Percentiles rank a stretch among this genome's conserved stretches.
Conservation (phyloP, 441 rosid genomes). For the Populus hybrid region DNA sequence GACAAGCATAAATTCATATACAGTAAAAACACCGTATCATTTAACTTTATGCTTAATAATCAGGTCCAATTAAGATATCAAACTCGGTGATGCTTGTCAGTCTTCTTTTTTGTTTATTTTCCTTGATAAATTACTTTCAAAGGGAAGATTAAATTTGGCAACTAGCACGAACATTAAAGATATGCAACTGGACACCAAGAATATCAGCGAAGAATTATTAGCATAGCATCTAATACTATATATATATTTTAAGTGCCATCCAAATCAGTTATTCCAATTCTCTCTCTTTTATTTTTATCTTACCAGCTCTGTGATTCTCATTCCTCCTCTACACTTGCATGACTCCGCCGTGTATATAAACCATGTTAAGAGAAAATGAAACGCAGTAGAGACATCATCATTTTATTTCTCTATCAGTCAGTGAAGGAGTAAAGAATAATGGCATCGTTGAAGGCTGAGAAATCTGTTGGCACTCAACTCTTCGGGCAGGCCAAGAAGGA, state of each 20-base stretch:
- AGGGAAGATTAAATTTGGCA: neutral
- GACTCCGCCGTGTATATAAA: neutral
- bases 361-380: neutral
- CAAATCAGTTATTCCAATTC: constrained; percentile 20
- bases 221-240: constrained; percentile 36
- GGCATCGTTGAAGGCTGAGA: constrained; percentile 48
- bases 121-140: neutral
- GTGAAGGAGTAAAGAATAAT: constrained; percentile 7
- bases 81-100: neutral
- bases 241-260: neutral
- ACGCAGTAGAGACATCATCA: neutral
- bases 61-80: too few relatives aligned
- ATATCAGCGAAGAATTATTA: constrained; percentile 2
- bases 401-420: neutral
- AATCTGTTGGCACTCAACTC: constrained; percentile 38
- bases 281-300: neutral
- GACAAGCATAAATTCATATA: too few relatives aligned
- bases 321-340: constrained; percentile 6
- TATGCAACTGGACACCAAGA: constrained; percentile 4
- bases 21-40: too few relatives aligned
- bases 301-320: constrained; percentile 5
- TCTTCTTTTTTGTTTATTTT: neutral
- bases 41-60: too few relatives aligned
- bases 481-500: constrained; percentile 34
- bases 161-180: neutral